phyloP scores from a whole-genome alignment of 768 basidiomycete species.

The Hygrophorus pudorinus region DNA sequence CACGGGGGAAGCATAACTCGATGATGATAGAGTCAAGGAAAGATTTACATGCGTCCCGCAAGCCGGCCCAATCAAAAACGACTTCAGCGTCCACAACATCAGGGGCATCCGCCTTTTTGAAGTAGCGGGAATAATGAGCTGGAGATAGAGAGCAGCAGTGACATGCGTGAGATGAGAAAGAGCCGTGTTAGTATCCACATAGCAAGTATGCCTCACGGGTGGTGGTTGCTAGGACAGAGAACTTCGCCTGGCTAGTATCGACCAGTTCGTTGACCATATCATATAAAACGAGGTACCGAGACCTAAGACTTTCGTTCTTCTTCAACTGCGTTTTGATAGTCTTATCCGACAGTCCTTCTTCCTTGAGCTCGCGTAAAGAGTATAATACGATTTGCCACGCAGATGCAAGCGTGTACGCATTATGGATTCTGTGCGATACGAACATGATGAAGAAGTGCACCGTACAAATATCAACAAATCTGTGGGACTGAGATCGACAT shows the following conservation, averaged over 20 bases:
- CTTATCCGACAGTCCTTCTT: constrained; percentile 43
- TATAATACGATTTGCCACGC: constrained; percentile 70
- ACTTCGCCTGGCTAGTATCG: constrained; percentile 50
- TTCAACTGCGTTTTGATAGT: constrained; percentile 44
- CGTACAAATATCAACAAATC: neutral
- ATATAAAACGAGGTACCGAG: constrained; percentile 52
- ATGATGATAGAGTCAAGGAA: constrained; percentile 80
- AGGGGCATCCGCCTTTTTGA: constrained; percentile 34
- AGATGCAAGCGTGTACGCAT: constrained; percentile 72
- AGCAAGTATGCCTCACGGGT: constrained; percentile 46
- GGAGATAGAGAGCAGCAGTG: constrained; percentile 1
- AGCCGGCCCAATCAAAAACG: constrained; percentile 53
- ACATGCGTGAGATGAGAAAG: neutral
- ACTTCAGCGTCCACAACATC: constrained; percentile 40
- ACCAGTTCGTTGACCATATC: constrained; percentile 55
- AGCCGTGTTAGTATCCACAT: neutral
- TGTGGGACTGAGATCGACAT: no score
- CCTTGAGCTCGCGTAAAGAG: constrained; percentile 43
- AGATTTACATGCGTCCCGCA: constrained; percentile 59
- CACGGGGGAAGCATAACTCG: constrained; percentile 69
- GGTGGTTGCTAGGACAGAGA: constrained; percentile 61
- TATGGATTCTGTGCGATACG: constrained; percentile 52
- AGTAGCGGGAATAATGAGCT: constrained; percentile 70
- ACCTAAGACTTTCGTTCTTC: constrained; percentile 38
- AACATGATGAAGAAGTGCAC: neutral